A percentile compares a stretch with the other conserved stretches of the same genome.
These are phyloP conservation scores for Amauroascus niger DNA, from an alignment of 2,329 filamentous ascomycete species.

Conservation along the genomic window DNA sequence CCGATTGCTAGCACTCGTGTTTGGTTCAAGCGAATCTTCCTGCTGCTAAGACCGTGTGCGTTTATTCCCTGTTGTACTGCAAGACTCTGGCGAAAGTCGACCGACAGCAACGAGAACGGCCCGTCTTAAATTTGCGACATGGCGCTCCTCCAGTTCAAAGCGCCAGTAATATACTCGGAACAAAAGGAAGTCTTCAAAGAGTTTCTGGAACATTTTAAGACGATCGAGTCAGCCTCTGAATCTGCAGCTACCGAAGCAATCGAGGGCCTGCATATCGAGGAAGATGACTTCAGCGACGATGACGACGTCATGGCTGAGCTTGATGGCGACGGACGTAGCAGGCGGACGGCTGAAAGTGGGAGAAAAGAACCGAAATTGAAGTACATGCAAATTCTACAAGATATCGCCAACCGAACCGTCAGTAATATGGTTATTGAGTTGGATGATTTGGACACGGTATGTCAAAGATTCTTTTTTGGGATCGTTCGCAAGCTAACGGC, in stretches of 20 bases:
- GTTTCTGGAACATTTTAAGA: slow-evolving; percentile 83
- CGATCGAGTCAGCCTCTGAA: slow-evolving; percentile 53
- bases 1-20: not conserved
- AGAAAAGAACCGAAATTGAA: slow-evolving; percentile 60
- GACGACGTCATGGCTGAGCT: slow-evolving; percentile 87
- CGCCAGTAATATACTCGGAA: slow-evolving; percentile 74
- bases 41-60: not conserved
- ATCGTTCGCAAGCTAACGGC: not conserved
- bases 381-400: slow-evolving; percentile 79
- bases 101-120: not conserved
- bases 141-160: slow-evolving; percentile 73
- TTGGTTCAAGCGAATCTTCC: not conserved
- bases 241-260: slow-evolving; percentile 68
- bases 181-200: slow-evolving; percentile 75
- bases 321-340: slow-evolving; percentile 40
- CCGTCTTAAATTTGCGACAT: slow-evolving; percentile 42
- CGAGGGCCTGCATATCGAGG: slow-evolving; percentile 74
- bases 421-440: slow-evolving; percentile 78
- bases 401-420: slow-evolving; percentile 68
- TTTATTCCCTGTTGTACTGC: not conserved
- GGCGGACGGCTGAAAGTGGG: slow-evolving; percentile 37
- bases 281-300: slow-evolving; percentile 77
- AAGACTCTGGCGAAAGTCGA: too few species aligned
- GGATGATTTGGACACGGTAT: slow-evolving; percentile 70
- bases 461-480: slow-evolving; percentile 3